Evolutionary conservation across 1,139 yeast genomes (phyloP).

Genomic region (Pichia sp.): DNA sequence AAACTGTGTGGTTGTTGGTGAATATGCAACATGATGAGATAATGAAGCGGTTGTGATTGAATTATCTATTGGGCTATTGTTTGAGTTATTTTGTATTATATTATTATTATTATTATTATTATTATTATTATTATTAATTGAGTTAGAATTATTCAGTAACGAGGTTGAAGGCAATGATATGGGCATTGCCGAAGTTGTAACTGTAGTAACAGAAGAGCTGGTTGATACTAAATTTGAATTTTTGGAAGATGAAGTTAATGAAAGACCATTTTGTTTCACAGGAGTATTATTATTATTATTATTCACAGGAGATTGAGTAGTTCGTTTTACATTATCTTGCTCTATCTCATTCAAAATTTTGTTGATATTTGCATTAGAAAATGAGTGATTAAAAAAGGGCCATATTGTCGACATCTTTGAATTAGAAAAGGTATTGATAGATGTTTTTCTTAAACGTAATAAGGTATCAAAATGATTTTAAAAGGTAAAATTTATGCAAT

Average conservation of each 20-base stretch:
- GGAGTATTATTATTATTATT: not conserved
- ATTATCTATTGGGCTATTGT: conserved; percentile 4
- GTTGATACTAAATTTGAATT: too few relatives aligned
- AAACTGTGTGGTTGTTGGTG: conserved; percentile 23
- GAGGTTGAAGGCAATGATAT: conserved; percentile 1
- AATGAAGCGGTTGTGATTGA: conserved; percentile 12
- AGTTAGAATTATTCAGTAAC: not conserved
- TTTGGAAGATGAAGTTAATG: conserved; percentile 1
- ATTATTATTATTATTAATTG: too few relatives aligned
- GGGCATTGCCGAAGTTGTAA: conserved; percentile 6
- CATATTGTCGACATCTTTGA: conserved; percentile 30
- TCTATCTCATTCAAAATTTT: conserved; percentile 31
- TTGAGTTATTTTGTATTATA: not conserved
- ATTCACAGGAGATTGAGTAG: not conserved
- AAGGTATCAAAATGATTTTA: not conserved
- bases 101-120: not conserved
- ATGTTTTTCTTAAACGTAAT: too few relatives aligned
- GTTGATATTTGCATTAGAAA: conserved; percentile 31
- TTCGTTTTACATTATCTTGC: conserved; percentile 10
- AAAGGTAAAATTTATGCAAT: not conserved
- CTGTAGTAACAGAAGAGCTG: not conserved
- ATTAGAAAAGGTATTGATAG: too few relatives aligned
- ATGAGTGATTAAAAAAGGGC: conserved; percentile 32
- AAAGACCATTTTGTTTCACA: not conserved
- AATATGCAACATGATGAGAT: conserved; percentile 18